Percentiles rank a stretch among this genome's conserved stretches.
phyloP scores from a whole-genome alignment of 2,329 filamentous ascomycete species.

The Sclerotinia subarctica region DNA sequence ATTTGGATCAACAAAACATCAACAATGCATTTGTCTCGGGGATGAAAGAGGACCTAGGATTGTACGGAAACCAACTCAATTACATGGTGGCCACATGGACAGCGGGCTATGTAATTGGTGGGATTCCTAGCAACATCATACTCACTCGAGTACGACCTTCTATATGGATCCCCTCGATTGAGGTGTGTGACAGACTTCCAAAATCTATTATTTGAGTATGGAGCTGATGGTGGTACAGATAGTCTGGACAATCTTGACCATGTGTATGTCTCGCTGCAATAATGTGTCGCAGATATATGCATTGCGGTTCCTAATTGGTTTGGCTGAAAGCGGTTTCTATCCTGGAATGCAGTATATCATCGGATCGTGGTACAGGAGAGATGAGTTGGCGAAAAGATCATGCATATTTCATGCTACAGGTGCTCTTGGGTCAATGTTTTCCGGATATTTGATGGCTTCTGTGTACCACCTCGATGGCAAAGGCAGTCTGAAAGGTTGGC shows the following conservation, averaged over 20 bases:
- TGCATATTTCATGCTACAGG: slow-evolving; percentile 59
- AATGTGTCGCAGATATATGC: slow-evolving; percentile 40
- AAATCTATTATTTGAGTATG: not conserved
- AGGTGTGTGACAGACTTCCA: not conserved
- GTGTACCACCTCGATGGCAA: slow-evolving; percentile 43
- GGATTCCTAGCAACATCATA: slow-evolving; percentile 50
- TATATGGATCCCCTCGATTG: slow-evolving; percentile 19
- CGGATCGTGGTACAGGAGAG: slow-evolving; percentile 52
- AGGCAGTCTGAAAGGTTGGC: slow-evolving; percentile 42
- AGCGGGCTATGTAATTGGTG: slow-evolving; percentile 51
- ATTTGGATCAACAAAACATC: slow-evolving; percentile 46
- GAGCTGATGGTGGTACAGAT: slow-evolving; percentile 1
- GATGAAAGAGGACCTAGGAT: slow-evolving; percentile 46
- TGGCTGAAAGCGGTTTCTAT: slow-evolving; percentile 50
- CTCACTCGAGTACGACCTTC: slow-evolving; percentile 41
- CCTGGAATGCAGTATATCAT: slow-evolving; percentile 55
- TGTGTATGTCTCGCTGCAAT: slow-evolving; percentile 13
- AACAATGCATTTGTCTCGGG: slow-evolving; percentile 48
- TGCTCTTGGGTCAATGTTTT: slow-evolving; percentile 49
- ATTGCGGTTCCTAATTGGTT: slow-evolving; percentile 42
- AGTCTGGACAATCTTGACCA: slow-evolving; percentile 17
- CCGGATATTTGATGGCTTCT: slow-evolving; percentile 45
- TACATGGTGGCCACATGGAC: slow-evolving; percentile 25
- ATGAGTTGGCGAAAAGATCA: slow-evolving; percentile 43
- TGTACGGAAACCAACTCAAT: slow-evolving; percentile 49